phyloP scores from a whole-genome alignment of 345 rosid species.

The Rhodamnia argentea region DNA sequence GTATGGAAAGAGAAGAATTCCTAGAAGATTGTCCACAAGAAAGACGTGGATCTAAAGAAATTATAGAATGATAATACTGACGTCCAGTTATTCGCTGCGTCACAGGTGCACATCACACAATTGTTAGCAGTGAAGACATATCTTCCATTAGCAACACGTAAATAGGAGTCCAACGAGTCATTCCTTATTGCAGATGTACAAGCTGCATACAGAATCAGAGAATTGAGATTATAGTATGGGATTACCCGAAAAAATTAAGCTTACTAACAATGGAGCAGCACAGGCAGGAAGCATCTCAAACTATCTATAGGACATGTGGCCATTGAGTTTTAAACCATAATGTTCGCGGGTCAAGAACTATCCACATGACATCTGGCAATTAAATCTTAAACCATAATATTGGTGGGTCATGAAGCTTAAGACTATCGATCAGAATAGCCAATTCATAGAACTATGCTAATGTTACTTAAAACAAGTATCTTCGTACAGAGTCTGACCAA shows the following conservation, averaged over 20 bases:
- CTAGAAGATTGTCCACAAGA: not conserved
- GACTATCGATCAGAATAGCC: not conserved
- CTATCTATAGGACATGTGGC: not conserved
- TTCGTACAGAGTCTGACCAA: not conserved
- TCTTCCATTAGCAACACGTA: conserved; percentile 43
- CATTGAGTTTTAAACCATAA: not conserved
- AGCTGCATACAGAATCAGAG: conserved; percentile 28
- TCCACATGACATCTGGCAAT: not conserved
- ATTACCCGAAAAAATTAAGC: not conserved
- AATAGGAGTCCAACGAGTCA: conserved; percentile 33
- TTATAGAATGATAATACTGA: conserved; percentile 15
- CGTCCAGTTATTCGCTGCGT: conserved; percentile 57
- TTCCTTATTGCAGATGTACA: conserved; percentile 47
- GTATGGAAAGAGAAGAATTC: not conserved
- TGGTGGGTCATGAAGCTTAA: not conserved
- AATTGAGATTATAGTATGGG: not conserved
- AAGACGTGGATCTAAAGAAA: not conserved
- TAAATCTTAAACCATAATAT: not conserved
- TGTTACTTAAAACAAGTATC: not conserved
- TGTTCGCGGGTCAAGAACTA: not conserved
- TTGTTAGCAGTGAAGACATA: conserved; percentile 48
- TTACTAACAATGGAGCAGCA: not conserved
- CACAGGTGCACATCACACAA: conserved; percentile 62
- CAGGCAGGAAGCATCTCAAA: not conserved
- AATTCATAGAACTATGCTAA: not conserved